These are phyloP conservation scores for Ophiostoma ulmi DNA, from an alignment of 2,329 filamentous ascomycete species.

Conservation along the genomic window DNA sequence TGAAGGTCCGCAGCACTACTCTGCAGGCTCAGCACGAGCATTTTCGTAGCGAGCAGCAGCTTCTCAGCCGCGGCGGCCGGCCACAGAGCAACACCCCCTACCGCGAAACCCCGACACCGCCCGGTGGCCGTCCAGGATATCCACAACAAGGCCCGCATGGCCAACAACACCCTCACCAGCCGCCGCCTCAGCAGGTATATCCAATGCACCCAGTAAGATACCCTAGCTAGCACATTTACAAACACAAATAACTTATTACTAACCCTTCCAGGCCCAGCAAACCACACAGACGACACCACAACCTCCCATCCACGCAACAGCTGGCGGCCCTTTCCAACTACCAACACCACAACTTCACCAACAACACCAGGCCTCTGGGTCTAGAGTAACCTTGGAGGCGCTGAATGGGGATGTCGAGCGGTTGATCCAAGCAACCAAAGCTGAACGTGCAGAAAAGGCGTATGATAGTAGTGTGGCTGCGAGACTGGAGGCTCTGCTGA, in stretches of 20 bases:
- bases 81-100: conserved; percentile 50
- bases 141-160: conserved; percentile 32
- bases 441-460: conserved; percentile 69
- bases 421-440: conserved; percentile 67
- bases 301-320: conserved; percentile 37
- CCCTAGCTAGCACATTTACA: neutral
- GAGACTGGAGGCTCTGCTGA: conserved; percentile 77
- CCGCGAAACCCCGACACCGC: conserved; percentile 70
- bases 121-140: conserved; percentile 41
- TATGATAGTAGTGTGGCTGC: conserved; percentile 70
- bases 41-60: conserved; percentile 51
- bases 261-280: conserved; percentile 18
- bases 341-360: conserved; percentile 25
- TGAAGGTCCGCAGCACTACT: conserved; percentile 66
- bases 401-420: conserved; percentile 79
- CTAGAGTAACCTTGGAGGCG: conserved; percentile 60
- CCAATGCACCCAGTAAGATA: conserved; percentile 30
- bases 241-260: neutral
- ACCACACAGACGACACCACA: conserved; percentile 34
- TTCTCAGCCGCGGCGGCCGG: conserved; percentile 44
- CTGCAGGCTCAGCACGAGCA: conserved; percentile 56
- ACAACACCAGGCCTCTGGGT: conserved; percentile 25
- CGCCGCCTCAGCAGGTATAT: conserved; percentile 31
- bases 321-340: conserved; percentile 40
- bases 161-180: conserved; percentile 33